Base-by-base conservation (phyloP, 768 basidiomycete genomes). In the Xerocomellus chrysenteron region DNA sequence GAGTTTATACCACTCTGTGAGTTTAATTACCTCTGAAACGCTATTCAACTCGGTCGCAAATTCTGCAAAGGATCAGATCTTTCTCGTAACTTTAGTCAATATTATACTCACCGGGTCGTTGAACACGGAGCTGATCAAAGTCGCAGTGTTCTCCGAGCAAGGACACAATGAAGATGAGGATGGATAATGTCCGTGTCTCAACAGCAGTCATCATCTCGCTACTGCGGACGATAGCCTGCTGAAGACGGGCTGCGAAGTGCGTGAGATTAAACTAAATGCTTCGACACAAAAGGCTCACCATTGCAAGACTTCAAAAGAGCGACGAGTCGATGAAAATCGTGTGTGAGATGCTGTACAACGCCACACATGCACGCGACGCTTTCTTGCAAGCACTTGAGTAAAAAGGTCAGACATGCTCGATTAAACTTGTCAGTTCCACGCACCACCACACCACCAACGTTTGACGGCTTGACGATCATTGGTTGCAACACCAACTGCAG, bases 281-380 rank as follows among this genome's bases (percentile, higher is more conserved):
- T 17, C 32, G 33, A 9, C 36, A 26, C 12, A 56, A 49, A 40
- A 19, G 39, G 12, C 39, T 50, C 57, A 90, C 93, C 78, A 64
- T 94, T 90, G 72, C 92, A 95, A 0, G 92, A 93, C 62, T 89
- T 89, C 59, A 98, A 68, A 5, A 98, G 78, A 35, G 84, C 86
- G 26, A 94, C 82, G 17, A 98, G 78, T 36, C 86, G 82, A 16
- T 74, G 74, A 63, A 87, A 96, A 62, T 98, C 94, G 56, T 92
- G 90, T 0, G 97, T 98, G 17, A 98, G 78, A 61, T 90, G 75
- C 49, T 86, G 85, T 1, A 95, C 87, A 1, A 90, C 89, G 0
- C 84, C 82, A 67, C 94, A 96, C 76, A 96, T 86, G 61, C 95
- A 98, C 0, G 92, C 92, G 14, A 98, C 90, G 13, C 86, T 85